Conservation (phyloP, 176 grass and related monocot species). For the Areca catechu region DNA sequence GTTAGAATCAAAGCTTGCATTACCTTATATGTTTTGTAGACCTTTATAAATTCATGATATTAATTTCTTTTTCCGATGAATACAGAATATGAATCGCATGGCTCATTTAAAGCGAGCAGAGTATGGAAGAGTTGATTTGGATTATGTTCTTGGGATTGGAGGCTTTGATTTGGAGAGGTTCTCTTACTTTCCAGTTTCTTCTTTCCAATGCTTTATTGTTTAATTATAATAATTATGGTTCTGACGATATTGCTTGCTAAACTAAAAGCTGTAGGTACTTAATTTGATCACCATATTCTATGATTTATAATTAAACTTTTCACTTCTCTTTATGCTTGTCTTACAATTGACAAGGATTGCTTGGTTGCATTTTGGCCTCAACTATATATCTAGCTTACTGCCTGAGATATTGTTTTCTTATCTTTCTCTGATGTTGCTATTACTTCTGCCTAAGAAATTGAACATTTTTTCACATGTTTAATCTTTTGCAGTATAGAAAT, state of each 20-base stretch:
- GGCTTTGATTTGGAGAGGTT: slow-evolving; percentile 98
- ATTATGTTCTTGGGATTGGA: slow-evolving; percentile 99
- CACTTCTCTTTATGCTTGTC: no score
- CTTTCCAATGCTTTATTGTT: background rate
- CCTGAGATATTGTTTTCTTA: no score
- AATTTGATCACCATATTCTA: no score
- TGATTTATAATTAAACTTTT: no score
- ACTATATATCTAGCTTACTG: no score
- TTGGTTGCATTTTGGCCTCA: no score
- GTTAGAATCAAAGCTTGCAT: slow-evolving; percentile 23
- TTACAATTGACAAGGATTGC: no score
- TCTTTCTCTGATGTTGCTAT: no score
- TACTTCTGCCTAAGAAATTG: no score
- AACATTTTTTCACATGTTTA: background rate
- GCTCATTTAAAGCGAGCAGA: slow-evolving; percentile 79
- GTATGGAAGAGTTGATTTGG: slow-evolving; percentile 86
- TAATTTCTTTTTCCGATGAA: slow-evolving; percentile 21
- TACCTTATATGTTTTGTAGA: background rate
- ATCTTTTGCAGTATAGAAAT: background rate
- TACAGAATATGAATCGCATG: slow-evolving; percentile 86
- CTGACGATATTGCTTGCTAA: no score
- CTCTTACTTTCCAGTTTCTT: slow-evolving; percentile 19
- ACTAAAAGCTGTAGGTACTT: no score
- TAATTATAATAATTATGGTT: background rate
- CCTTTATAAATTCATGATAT: slow-evolving; percentile 12